Evolutionary conservation across 768 basidiomycete species (phyloP), one percentile per base, ranked within the genome.

Genomic region (Tylopilus plumbeoviolaceoides): DNA sequence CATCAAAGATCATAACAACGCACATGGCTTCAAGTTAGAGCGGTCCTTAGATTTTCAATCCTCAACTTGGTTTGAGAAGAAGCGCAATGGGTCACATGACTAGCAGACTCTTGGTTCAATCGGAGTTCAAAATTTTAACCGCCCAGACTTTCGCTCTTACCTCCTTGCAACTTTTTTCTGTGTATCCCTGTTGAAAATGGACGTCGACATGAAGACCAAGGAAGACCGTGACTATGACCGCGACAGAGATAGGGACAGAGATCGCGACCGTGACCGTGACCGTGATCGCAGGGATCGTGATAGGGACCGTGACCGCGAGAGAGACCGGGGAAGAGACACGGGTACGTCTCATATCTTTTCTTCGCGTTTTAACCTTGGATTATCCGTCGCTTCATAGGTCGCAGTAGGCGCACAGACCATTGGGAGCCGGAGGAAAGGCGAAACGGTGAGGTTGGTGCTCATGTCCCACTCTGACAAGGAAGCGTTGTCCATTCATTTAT

Each of bases 341-440:
- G 79, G 87, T 85, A 41, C 25, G 74, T 65, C 31, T 39, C 8
- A 5, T 36, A 40, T 36, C 15, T 20, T 48, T 27, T 50, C 52
- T 50, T 50, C 27, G 49, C 27, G 28, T 9, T 30, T 6, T 15
- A 1, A 11, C 23, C 28, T 30, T 18, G 30, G 5, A 11, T 36
- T 55, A 21, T 36, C 43, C 23, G 15, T 56, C n/a, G 11, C 4
- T 11, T 53, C 35, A 53, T 70, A 78, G 79, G 61, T 73, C 79
- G 66, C 69, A 76, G 74, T 36, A 66, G 75, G 42, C 71, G 74
- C 33, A 70, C 72, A 47, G 89, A 92, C 70, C 89, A 91, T 60
- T 91, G 89, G 89, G 90, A 91, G 60, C 89, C 89, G 0, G 88
- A 82, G n/a, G 78, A 86, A 30, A 78, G 84, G 66, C 83, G 89